Percentiles rank a stretch among this genome's conserved stretches.
These are phyloP conservation scores for Megacollybia platyphylla DNA, from an alignment of 1,284 basidiomycete species.

Conservation along the genomic window DNA sequence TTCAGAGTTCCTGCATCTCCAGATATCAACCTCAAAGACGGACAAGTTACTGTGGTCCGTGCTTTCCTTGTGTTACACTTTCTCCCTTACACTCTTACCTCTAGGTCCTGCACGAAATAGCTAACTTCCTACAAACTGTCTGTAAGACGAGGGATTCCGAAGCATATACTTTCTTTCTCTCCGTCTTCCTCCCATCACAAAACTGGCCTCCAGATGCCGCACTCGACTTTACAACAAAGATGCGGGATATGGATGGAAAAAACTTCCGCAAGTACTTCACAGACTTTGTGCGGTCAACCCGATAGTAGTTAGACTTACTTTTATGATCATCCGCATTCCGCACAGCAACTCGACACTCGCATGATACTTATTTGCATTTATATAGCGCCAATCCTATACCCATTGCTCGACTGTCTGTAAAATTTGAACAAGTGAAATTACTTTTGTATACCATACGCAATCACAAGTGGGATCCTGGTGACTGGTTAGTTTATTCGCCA, in stretches of 20 bases:
- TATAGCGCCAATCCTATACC: no score
- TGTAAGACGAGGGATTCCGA: slow-evolving; percentile 75
- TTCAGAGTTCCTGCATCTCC: slow-evolving; percentile 76
- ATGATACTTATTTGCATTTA: no score
- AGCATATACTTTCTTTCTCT: slow-evolving; percentile 71
- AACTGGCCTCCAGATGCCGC: slow-evolving; percentile 76
- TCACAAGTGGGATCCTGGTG: no score
- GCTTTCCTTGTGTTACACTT: not conserved
- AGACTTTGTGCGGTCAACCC: slow-evolving; percentile 69
- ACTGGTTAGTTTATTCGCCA: not conserved
- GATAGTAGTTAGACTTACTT: slow-evolving; percentile 24
- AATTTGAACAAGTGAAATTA: no score
- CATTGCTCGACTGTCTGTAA: no score
- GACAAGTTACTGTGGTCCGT: slow-evolving; percentile 71
- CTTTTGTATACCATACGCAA: no score
- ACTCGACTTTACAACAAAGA: slow-evolving; percentile 66
- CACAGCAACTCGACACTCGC: no score
- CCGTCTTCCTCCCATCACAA: slow-evolving; percentile 79
- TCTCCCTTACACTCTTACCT: not conserved
- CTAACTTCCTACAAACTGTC: slow-evolving; percentile 73
- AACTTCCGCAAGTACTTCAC: slow-evolving; percentile 84
- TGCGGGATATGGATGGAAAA: slow-evolving; percentile 72
- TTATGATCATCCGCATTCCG: no score
- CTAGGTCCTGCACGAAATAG: slow-evolving; percentile 85
- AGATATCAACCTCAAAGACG: slow-evolving; percentile 82